Percentiles rank a stretch among this genome's conserved stretches.
Evolutionary conservation across 306 rosid species (phyloP).

Genomic region (Pyrus betulifolia): DNA sequence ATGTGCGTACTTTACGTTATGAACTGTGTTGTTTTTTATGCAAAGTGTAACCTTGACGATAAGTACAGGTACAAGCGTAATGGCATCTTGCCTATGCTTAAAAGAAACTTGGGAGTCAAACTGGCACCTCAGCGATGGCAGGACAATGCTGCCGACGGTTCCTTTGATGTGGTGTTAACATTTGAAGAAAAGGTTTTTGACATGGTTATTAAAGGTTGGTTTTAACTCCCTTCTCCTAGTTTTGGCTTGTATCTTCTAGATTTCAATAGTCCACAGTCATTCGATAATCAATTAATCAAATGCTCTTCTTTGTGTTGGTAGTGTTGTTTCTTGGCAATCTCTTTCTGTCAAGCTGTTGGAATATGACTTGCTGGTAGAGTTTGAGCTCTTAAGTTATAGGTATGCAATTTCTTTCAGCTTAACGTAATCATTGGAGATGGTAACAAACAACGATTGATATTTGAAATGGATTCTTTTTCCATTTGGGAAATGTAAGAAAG

Average conservation of each 20-base stretch:
- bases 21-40: neutral
- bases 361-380: neutral
- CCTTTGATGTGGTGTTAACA: conserved; percentile 68
- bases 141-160: conserved; percentile 81
- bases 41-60: conserved; percentile 33
- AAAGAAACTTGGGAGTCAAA: conserved; percentile 63
- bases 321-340: neutral
- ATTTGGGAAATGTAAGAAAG: neutral
- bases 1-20: neutral
- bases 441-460: neutral
- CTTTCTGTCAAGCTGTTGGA: neutral
- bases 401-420: neutral
- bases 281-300: neutral
- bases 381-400: neutral
- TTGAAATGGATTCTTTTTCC: neutral
- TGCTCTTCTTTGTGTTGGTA: neutral
- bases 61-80: conserved; percentile 62
- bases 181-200: conserved; percentile 94
- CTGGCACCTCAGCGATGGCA: conserved; percentile 95
- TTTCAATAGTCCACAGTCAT: neutral
- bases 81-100: conserved; percentile 90
- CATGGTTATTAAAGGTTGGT: conserved; percentile 85
- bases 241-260: neutral
- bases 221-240: neutral
- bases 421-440: neutral